phyloP scores from a whole-genome alignment of 164 flowering plant genomes.

The Liriodendron chinense region DNA sequence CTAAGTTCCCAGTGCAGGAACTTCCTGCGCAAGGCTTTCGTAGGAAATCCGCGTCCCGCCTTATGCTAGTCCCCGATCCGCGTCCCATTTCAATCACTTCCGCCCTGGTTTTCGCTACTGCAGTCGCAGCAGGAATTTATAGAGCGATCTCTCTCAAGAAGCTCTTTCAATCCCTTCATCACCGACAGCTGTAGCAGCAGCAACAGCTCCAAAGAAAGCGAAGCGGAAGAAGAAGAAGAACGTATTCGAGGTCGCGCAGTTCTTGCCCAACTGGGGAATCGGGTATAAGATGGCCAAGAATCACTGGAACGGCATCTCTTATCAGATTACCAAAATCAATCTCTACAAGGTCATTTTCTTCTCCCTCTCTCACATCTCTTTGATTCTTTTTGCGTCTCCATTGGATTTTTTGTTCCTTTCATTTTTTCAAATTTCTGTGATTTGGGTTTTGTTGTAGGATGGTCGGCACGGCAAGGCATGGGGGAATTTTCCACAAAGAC shows the following conservation, averaged over 20 bases:
- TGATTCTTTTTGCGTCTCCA: background rate
- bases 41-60: too few species aligned
- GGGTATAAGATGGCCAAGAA: slow-evolving; percentile 90
- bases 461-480: slow-evolving; percentile 96
- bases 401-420: background rate
- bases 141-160: background rate
- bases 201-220: slow-evolving; percentile 17
- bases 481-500: slow-evolving; percentile 78
- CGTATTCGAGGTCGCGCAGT: slow-evolving; percentile 83
- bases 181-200: slow-evolving; percentile 16
- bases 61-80: too few species aligned
- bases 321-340: slow-evolving; percentile 90
- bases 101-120: too few species aligned
- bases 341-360: slow-evolving; percentile 56
- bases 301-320: slow-evolving; percentile 76
- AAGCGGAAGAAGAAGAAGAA: slow-evolving; percentile 84
- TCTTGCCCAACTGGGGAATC: slow-evolving; percentile 88
- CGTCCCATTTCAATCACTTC: too few species aligned
- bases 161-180: background rate
- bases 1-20: too few species aligned
- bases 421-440: background rate
- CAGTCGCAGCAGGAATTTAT: background rate
- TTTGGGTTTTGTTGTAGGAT: slow-evolving; percentile 47
- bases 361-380: background rate
- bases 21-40: too few species aligned